These are phyloP conservation scores for Trichoderma virens DNA, from an alignment of 495 filamentous ascomycete species.

Conservation along the genomic window DNA sequence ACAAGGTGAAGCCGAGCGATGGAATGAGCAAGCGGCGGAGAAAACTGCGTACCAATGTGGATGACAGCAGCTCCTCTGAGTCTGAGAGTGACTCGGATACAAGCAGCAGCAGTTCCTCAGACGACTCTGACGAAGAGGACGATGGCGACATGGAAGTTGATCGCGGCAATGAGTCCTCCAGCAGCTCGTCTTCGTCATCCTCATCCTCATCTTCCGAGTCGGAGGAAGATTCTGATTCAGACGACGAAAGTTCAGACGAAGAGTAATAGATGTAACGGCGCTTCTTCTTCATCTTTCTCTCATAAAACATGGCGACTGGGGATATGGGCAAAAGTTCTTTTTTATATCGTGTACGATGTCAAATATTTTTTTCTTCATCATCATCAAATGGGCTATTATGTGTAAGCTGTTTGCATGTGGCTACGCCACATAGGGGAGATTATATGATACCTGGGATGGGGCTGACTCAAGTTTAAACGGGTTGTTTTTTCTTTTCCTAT, in stretches of 20 bases:
- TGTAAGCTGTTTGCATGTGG: not conserved
- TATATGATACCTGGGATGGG: not conserved
- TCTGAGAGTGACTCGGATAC: conserved; percentile 9
- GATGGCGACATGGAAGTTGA: conserved; percentile 16
- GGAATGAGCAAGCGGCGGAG: not conserved
- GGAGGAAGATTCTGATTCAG: not conserved
- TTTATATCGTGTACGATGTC: not conserved
- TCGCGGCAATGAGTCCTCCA: conserved; percentile 13
- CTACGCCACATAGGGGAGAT: not conserved
- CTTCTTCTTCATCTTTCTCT: not conserved
- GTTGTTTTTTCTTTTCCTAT: not conserved
- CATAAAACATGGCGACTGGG: not conserved
- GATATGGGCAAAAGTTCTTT: too few relatives aligned
- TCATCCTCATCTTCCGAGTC: not conserved
- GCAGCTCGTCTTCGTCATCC: conserved; percentile 4
- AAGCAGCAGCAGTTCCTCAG: conserved; percentile 8
- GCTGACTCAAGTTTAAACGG: not conserved
- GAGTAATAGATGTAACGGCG: not conserved
- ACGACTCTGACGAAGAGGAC: conserved; percentile 14
- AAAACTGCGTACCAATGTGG: conserved; percentile 24
- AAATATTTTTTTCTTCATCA: not conserved
- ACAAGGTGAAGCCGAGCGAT: not conserved
- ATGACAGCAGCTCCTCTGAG: conserved; percentile 23
- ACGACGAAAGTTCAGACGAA: conserved; percentile 14
- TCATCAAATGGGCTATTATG: not conserved